Evolutionary conservation across 495 filamentous ascomycete species (phyloP), one percentile per base, ranked within the genome.

Genomic region (Chaetomium tenue): DNA sequence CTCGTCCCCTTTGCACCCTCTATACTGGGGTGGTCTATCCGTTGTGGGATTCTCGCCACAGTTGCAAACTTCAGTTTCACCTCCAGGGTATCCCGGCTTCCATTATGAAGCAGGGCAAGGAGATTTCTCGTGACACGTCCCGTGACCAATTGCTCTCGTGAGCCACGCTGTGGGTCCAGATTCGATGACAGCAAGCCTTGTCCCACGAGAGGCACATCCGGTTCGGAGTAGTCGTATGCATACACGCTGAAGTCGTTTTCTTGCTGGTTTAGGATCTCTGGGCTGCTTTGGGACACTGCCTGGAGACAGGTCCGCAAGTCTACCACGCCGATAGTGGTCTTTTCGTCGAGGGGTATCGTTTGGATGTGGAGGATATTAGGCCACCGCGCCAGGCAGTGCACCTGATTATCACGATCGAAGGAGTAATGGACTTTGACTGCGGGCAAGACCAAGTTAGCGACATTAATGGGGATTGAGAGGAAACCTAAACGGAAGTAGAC

Each of bases 351-450:
- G 33, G 85, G 82, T 28, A 93, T 85, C 11, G 89, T 90, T 68
- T 91, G 91, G 25, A 96, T 85, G 28, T 89, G 83, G 54, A 97
- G 82, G 42, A 89, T 81, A 61, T 93, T 86, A 50, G 91, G 91
- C 83, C 92, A 91, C 70, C 93, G 87, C 64, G 95, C 93, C 30
- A 98, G 80, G 77, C 94, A 98, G 72, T 93, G 91, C 26, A 92
- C 89, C 75, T 92, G 91, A 74, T 85, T 89, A 51, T 91, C 89
- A 70, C 91, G 87, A 71, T 98, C 93, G 76, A 98, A 98, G 23
- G 93, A 95, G 76, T 98, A 98, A 47, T 94, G 88, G 28, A 98
- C 91, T 82, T 98, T 98, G 76, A 98, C 90, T 91, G 73, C 63
- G 73, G 30, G 52, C 44, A 28, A 61, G 42, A 37, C 46, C 44